Evolutionary conservation across 2,329 filamentous ascomycete species (phyloP), one percentile per base, ranked within the genome.

Genomic region (Stenocarpella maydis): DNA sequence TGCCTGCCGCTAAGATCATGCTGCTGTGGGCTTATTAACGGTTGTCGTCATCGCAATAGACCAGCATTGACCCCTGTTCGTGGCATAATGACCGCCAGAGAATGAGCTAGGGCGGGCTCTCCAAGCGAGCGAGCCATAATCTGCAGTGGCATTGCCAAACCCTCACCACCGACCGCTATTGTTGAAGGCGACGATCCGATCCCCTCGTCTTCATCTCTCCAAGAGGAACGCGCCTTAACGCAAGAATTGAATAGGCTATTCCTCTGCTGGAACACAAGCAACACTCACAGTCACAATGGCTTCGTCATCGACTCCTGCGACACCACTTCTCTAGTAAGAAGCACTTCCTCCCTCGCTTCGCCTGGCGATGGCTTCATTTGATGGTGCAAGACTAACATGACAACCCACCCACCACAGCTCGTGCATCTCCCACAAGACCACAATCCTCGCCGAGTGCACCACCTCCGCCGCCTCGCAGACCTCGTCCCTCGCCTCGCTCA

Each of bases 361-460:
- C n/a, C 24, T 39, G 14, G 55, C 53, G 53, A 26, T 49, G 54
- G 24, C 61, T 55, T 60, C 45, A 69, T 37, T 5, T 37, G 54
- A 55, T 39, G 45, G 71, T 34, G 49, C n/a, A 31, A 68, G 50
- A 68, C 69, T 74, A 69, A 71, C 68, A 65, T 53, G 54, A 53
- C n/a, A 12, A n/a, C 58, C 41, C 14, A 72, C 69, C 31, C 52
- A 28, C 76, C 97, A 28, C 76, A 97, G 94, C 83, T 91, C 94
- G 74, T 98, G 96, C 84, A 96, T 99, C 81, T 94, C 96, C 63
- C 91, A 98, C 83, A 91, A 96, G 77, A 93, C 90, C 67, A 98
- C 95, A 54, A 97, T 99, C 82, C 90, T 99, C 71, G 85, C 93
- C 77, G 96, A 99, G 83, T 95, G 97, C 84, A 97, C 94, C 60